Conservation (phyloP, 495 filamentous ascomycete genomes). For the Talaromyces nanjingensis region DNA sequence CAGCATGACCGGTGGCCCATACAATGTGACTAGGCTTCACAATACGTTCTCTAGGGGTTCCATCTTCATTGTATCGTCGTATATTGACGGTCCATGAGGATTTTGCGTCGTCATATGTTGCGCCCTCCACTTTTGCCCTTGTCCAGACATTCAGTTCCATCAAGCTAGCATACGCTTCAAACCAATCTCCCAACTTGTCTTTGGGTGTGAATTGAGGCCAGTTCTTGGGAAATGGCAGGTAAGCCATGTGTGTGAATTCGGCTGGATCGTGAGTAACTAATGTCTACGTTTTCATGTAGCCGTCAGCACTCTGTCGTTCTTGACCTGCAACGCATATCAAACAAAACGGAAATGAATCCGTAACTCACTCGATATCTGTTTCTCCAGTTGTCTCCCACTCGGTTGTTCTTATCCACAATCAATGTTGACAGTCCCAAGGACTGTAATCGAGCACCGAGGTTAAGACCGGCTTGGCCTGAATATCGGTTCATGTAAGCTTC, state of each 20-base stretch:
- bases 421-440: slow-evolving; percentile 57
- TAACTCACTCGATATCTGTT: slow-evolving; percentile 44
- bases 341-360: too few relatives aligned
- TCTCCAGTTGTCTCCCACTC: slow-evolving; percentile 75
- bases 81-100: too few relatives aligned
- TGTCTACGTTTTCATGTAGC: slow-evolving; percentile 12
- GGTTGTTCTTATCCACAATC: slow-evolving; percentile 57
- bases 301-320: too few relatives aligned
- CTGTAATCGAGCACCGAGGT: slow-evolving; percentile 59
- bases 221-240: slow-evolving; percentile 58
- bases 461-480: slow-evolving; percentile 45
- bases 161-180: slow-evolving; percentile 61
- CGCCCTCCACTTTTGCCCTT: too few relatives aligned
- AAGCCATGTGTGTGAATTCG: slow-evolving; percentile 69
- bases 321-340: too few relatives aligned
- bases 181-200: slow-evolving; percentile 72
- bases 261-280: slow-evolving; percentile 64
- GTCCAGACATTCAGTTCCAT: too few relatives aligned
- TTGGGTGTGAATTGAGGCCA: slow-evolving; percentile 70
- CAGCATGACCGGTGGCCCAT: too few relatives aligned
- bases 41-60: too few relatives aligned
- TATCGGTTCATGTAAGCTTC: too few relatives aligned
- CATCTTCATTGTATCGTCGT: too few relatives aligned
- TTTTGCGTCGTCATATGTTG: too few relatives aligned
- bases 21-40: too few relatives aligned